phyloP scores from a whole-genome alignment of 108 stramenopile genomes.

The Pseudonitzschia multiseries region DNA sequence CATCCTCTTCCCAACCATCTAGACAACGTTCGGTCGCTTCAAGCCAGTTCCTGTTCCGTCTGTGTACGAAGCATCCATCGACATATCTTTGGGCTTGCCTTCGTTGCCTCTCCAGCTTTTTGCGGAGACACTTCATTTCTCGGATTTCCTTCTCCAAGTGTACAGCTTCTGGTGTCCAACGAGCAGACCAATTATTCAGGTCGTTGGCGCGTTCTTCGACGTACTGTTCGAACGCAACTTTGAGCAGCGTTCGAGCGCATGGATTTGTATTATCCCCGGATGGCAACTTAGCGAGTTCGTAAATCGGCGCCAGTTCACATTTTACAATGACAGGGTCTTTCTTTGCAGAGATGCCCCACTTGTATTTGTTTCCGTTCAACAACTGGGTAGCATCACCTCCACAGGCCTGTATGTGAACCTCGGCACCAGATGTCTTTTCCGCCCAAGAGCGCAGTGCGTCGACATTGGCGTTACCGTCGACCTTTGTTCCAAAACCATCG shows the following conservation, averaged over 20 bases:
- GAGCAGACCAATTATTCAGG: not conserved
- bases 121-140: not conserved
- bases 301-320: not conserved
- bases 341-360: not conserved
- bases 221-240: not conserved
- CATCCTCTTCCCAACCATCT: not conserved
- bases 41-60: not conserved
- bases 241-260: not conserved
- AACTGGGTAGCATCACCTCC: not conserved
- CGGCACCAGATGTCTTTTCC: not conserved
- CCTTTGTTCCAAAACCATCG: not conserved
- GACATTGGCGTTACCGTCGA: not conserved
- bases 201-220: not conserved
- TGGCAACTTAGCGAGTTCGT: not conserved
- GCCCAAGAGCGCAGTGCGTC: not conserved
- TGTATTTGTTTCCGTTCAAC: not conserved
- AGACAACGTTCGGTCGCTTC: not conserved
- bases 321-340: not conserved
- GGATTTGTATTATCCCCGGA: not conserved
- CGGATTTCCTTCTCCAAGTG: not conserved
- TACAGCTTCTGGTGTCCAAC: not conserved
- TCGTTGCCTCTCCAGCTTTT: not conserved
- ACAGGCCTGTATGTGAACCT: not conserved
- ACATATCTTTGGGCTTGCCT: not conserved
- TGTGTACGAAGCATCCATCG: not conserved